Conservation (phyloP, 2,329 filamentous ascomycete genomes). For the Fusarium drepaniforme region DNA sequence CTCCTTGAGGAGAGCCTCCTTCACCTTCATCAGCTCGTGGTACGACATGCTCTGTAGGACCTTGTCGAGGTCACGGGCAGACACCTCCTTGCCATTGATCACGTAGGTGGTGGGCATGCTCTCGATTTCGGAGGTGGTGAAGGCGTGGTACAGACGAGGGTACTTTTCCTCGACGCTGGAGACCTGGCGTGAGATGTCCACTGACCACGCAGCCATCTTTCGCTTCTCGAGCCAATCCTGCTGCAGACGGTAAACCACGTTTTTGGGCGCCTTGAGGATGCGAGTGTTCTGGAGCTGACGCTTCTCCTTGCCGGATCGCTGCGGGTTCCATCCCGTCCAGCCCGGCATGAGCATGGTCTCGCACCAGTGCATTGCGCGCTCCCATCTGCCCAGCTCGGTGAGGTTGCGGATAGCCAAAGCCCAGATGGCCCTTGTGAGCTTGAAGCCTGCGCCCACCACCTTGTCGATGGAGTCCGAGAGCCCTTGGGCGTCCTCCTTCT, state of each 20-base stretch:
- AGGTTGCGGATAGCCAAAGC: slow-evolving; percentile 81
- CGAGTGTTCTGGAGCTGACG: slow-evolving; percentile 54
- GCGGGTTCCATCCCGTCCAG: slow-evolving; percentile 78
- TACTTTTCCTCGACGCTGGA: slow-evolving; percentile 54
- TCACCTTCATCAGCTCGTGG: slow-evolving; percentile 45
- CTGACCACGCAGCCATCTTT: slow-evolving; percentile 62
- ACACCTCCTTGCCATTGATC: slow-evolving; percentile 38
- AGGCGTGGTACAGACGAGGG: slow-evolving; percentile 56
- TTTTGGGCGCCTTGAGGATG: slow-evolving; percentile 46
- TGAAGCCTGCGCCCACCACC: slow-evolving; percentile 76
- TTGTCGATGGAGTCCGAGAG: slow-evolving; percentile 65
- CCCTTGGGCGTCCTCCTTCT: slow-evolving; percentile 56
- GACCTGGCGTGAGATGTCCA: slow-evolving; percentile 55
- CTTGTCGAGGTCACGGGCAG: slow-evolving; percentile 46
- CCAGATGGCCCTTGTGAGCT: slow-evolving; percentile 82
- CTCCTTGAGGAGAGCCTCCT: slow-evolving; percentile 33
- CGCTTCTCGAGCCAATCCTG: slow-evolving; percentile 64
- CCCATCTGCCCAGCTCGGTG: slow-evolving; percentile 67
- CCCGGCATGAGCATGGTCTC: slow-evolving; percentile 82
- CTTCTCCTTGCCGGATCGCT: slow-evolving; percentile 44
- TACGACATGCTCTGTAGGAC: slow-evolving; percentile 47
- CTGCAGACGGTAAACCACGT: slow-evolving; percentile 62
- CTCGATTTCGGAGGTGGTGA: slow-evolving; percentile 50
- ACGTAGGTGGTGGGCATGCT: slow-evolving; percentile 44
- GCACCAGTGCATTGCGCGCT: slow-evolving; percentile 79